These are phyloP conservation scores for Colletotrichum lini DNA, from an alignment of 2,329 filamentous ascomycete genomes.

Conservation along the genomic window DNA sequence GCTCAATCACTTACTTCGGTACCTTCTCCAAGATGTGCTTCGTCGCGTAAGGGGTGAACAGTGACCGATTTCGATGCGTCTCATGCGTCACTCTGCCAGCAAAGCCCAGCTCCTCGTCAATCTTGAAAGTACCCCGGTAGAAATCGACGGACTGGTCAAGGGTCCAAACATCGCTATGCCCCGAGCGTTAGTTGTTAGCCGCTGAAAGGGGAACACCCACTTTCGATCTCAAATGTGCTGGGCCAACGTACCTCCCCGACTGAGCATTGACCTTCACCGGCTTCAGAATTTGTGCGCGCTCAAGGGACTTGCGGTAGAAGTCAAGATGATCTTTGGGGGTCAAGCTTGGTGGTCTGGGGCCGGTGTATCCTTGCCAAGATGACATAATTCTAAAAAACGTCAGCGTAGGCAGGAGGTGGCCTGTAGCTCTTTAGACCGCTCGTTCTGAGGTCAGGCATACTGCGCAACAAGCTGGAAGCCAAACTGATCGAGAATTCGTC, in stretches of 20 bases:
- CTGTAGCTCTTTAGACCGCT: background rate
- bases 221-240: background rate
- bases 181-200: background rate
- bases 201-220: too few species aligned
- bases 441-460: background rate
- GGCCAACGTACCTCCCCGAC: constrained; percentile 38
- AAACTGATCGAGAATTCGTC: constrained; percentile 12
- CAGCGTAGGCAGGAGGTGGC: background rate
- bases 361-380: constrained; percentile 34
- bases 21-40: constrained; percentile 49
- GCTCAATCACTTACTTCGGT: constrained; percentile 45
- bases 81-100: constrained; percentile 51
- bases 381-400: constrained; percentile 28
- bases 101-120: constrained; percentile 51
- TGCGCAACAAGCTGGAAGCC: constrained; percentile 23
- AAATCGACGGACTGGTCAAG: constrained; percentile 52
- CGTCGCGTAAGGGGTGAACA: constrained; percentile 51
- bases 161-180: constrained; percentile 49
- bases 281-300: constrained; percentile 31
- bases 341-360: constrained; percentile 23
- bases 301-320: constrained; percentile 36
- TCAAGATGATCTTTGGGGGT: constrained; percentile 35
- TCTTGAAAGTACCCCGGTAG: constrained; percentile 48
- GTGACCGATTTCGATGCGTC: constrained; percentile 51
- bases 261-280: constrained; percentile 41